Percentiles rank a stretch among this genome's conserved stretches.
phyloP scores from a whole-genome alignment of 345 rosid species.

The Eutrema yunnanense region DNA sequence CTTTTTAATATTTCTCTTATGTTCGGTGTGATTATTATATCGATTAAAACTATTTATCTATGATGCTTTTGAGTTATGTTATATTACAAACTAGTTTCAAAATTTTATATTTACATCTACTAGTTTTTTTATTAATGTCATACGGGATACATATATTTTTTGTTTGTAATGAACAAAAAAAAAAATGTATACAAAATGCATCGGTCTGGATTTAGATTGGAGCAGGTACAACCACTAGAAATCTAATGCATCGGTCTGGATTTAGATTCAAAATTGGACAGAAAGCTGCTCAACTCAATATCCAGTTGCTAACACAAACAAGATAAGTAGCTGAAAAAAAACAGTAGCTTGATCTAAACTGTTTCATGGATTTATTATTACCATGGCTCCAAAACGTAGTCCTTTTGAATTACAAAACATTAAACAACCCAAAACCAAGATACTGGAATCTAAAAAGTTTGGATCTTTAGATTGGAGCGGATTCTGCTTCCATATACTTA shows the following conservation, averaged over 20 bases:
- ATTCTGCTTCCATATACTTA: constrained; percentile 89
- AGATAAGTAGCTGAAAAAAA: not conserved
- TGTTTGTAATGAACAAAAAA: no score
- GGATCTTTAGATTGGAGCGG: constrained; percentile 40
- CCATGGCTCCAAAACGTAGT: constrained; percentile 7
- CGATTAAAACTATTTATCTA: not conserved
- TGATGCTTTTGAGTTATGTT: not conserved
- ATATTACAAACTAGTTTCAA: no score
- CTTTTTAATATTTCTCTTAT: not conserved
- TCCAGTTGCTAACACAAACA: constrained; percentile 7
- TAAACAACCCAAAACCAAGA: no score
- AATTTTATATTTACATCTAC: no score
- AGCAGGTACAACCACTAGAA: not conserved
- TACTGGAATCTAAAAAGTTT: not conserved
- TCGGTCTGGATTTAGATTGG: not conserved
- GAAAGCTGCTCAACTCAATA: not conserved
- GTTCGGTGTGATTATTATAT: not conserved
- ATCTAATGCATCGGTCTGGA: not conserved
- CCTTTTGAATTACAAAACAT: constrained; percentile 6
- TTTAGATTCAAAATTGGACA: not conserved
- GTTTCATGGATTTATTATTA: constrained; percentile 12
- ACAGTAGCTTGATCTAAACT: not conserved
- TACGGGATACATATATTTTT: no score
- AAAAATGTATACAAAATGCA: no score
- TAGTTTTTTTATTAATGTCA: no score